These are phyloP conservation scores for Chlamydomonas applanata DNA, from an alignment of 139 green algal species.

Conservation along the genomic window DNA sequence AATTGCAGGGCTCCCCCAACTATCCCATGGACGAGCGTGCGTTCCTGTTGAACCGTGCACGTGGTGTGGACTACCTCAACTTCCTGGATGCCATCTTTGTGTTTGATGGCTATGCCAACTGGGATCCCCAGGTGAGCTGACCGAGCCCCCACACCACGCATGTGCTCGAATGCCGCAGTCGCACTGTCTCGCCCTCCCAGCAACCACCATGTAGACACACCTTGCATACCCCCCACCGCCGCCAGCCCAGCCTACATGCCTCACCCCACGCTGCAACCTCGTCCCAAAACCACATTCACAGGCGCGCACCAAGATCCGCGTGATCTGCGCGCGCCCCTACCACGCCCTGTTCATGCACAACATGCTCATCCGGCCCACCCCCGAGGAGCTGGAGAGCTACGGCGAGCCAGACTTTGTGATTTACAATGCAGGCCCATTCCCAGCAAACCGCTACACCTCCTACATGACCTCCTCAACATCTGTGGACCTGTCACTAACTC, in stretches of 20 bases:
- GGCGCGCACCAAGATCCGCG: constrained; percentile 67
- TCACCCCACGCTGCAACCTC: not conserved
- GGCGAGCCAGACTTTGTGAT: constrained; percentile 62
- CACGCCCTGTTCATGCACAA: constrained; percentile 98
- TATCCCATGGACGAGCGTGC: constrained; percentile 37
- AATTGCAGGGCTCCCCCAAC: constrained; percentile 27
- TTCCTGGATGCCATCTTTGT: constrained; percentile 76
- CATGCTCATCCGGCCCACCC: constrained; percentile 90
- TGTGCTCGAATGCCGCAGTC: not conserved
- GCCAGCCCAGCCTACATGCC: too few relatives aligned
- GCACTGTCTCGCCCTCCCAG: too few relatives aligned
- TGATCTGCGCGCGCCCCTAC: constrained; percentile 87
- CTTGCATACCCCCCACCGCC: too few relatives aligned
- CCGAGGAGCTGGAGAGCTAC: constrained; percentile 81
- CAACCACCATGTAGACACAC: too few relatives aligned
- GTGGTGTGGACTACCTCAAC: constrained; percentile 89
- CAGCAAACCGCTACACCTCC: constrained; percentile 18
- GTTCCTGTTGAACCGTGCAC: constrained; percentile 29
- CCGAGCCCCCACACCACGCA: not conserved
- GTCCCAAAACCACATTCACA: too few relatives aligned
- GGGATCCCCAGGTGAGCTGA: too few relatives aligned
- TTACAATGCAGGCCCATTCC: constrained; percentile 35
- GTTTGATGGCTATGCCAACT: constrained; percentile 87
- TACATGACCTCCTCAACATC: constrained; percentile 85
- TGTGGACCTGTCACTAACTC: constrained; percentile 80